Evolutionary conservation across 164 flowering plant genomes (phyloP).

Genomic region (Saururus chinensis): DNA sequence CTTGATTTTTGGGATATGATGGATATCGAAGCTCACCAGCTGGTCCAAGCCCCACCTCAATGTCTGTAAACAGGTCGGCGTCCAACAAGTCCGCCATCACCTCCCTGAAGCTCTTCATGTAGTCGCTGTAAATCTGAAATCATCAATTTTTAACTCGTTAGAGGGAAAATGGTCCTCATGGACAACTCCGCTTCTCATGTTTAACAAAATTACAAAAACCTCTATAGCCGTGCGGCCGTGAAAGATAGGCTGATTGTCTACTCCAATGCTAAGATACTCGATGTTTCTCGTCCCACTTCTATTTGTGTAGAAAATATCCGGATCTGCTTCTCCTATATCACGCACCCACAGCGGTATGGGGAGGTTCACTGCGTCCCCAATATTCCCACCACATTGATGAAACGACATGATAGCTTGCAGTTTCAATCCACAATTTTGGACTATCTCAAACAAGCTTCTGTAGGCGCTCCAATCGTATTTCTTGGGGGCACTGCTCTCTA

Average conservation of each 20-base stretch:
- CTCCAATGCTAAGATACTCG: slow-evolving; percentile 60
- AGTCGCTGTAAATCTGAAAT: slow-evolving; percentile 67
- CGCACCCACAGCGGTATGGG: slow-evolving; percentile 77
- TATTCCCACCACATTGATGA: slow-evolving; percentile 80
- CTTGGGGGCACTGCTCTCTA: slow-evolving; percentile 61
- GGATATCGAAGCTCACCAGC: slow-evolving; percentile 90
- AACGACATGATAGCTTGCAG: slow-evolving; percentile 83
- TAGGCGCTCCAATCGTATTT: slow-evolving; percentile 72
- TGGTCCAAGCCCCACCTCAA: slow-evolving; percentile 93
- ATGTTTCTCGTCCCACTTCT: slow-evolving; percentile 39
- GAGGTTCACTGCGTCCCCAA: slow-evolving; percentile 60
- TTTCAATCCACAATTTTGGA: slow-evolving; percentile 45
- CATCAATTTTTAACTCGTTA: background rate
- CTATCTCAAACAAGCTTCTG: slow-evolving; percentile 44
- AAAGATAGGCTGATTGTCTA: slow-evolving; percentile 54
- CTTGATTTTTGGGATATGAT: slow-evolving; percentile 59
- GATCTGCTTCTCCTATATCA: slow-evolving; percentile 44
- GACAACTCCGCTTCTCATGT: background rate
- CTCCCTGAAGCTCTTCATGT: slow-evolving; percentile 82
- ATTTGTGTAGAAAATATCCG: slow-evolving; percentile 82
- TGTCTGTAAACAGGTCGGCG: slow-evolving; percentile 44
- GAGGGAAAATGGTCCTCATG: background rate
- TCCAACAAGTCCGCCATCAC: slow-evolving; percentile 64
- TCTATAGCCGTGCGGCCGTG: slow-evolving; percentile 64
- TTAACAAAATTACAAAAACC: slow-evolving; percentile 20